Evolutionary conservation across 139 green algal species (phyloP), one percentile per base, ranked within the genome.

Genomic region (Tetraselmis chui): DNA sequence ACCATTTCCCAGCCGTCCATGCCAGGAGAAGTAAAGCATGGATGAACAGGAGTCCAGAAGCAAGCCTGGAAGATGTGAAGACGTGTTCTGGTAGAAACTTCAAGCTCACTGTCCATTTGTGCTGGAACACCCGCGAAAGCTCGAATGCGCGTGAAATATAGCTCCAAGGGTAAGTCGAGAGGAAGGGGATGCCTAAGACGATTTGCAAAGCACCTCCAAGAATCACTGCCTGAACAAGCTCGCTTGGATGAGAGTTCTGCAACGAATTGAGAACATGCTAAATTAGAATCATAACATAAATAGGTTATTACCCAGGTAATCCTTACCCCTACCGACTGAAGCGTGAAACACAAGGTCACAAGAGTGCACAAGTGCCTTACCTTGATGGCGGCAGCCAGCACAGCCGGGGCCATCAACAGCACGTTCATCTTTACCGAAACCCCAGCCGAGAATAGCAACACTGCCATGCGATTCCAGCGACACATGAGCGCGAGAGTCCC

Each of bases 391-490:
- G 94, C 80, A 1, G 93, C 67, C 29, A 94, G 82, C 27, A 97
- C 88, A 1, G 87, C 76, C 0, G 94, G 94, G 32, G 90, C 90
- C 76, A 96, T 88, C 23, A 97, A 87, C 30, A 97, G 89, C 31
- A 94, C 89, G 78, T 95, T 97, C 94, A 97, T 97, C 84, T 97
- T 97, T 30, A 97, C 86, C 0, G 91, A 95, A 28, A 97, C 92
- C 1, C 86, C 93, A 29, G 84, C 79, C 75, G 84, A 90, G 83
- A 89, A 94, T 5, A 88, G 5, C 75, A 90, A 18, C 22, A 92
- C 75, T 0, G 90, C 76, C 2, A 59, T 29, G 1, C 78, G 30
- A 78, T 76, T 86, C 1, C 84, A 84, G 26, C 81, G 31, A 27
- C n/a, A 0, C n/a, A 85, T 28, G 18, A 89, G 86, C 22, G 88